phyloP scores from a whole-genome alignment of 805 yeast species.

The Tetrapisispora pingtungensis region DNA sequence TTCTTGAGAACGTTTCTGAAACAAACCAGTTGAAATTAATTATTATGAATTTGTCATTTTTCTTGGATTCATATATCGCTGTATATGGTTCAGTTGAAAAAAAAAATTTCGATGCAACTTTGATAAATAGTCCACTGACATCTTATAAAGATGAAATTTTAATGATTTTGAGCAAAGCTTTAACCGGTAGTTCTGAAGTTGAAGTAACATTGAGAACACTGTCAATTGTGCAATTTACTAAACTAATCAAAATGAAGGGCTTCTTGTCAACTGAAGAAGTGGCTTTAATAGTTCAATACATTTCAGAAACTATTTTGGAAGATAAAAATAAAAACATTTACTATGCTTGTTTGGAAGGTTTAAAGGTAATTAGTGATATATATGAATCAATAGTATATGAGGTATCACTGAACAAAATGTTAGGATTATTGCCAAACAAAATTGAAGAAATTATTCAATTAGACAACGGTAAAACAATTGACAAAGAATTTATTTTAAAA shows the following conservation, averaged over 20 bases:
- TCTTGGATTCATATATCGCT: constrained; percentile 40
- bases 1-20: constrained; percentile 33
- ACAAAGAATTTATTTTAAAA: constrained; percentile 29
- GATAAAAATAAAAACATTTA: constrained; percentile 44
- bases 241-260: constrained; percentile 39
- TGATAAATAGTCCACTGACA: constrained; percentile 31
- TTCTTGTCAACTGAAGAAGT: constrained; percentile 48
- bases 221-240: constrained; percentile 54
- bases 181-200: constrained; percentile 54
- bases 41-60: constrained; percentile 49
- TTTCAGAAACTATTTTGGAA: constrained; percentile 51
- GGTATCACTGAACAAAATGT: constrained; percentile 41
- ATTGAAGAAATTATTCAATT: constrained; percentile 22
- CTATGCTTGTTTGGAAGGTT: constrained; percentile 43
- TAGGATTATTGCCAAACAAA: constrained; percentile 42
- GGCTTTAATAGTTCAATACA: constrained; percentile 51
- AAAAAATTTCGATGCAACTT: not conserved
- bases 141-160: constrained; percentile 57
- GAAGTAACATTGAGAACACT: constrained; percentile 63
- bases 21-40: constrained; percentile 49
- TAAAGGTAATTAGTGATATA: constrained; percentile 34
- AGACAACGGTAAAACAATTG: constrained; percentile 18
- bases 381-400: constrained; percentile 37
- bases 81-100: constrained; percentile 32
- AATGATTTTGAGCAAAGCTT: constrained; percentile 54